Conservation (phyloP, 78 protist species). For the Dictyostelium purpureum region DNA sequence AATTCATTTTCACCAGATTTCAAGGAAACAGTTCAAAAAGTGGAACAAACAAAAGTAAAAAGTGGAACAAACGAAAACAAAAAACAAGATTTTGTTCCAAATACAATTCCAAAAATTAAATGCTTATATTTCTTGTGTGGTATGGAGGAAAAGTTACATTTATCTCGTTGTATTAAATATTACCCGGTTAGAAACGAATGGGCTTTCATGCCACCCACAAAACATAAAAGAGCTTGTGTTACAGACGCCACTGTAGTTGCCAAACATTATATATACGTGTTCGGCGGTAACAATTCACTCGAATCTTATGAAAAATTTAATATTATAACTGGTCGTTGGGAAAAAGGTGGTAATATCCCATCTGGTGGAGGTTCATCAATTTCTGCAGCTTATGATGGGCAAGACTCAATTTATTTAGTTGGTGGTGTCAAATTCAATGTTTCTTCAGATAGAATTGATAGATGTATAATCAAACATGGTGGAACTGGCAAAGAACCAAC, state of each 20-base stretch:
- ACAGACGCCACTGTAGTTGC: not conserved
- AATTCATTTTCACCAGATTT: not conserved
- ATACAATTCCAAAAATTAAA: not conserved
- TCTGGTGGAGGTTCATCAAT: conserved; percentile 18
- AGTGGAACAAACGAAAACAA: not conserved
- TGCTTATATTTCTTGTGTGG: not conserved
- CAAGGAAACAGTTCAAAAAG: not conserved
- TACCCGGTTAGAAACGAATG: not conserved
- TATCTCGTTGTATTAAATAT: not conserved
- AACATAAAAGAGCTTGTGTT: not conserved
- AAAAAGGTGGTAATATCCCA: conserved; percentile 1
- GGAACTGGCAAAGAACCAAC: not conserved
- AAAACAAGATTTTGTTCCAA: not conserved
- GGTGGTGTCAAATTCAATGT: conserved; percentile 28
- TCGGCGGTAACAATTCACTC: conserved; percentile 49
- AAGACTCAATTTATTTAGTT: conserved; percentile 3
- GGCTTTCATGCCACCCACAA: not conserved
- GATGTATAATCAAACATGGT: not conserved
- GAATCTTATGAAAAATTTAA: conserved; percentile 29
- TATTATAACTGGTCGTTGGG: conserved; percentile 6
- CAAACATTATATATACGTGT: not conserved
- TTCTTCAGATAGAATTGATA: conserved; percentile 11
- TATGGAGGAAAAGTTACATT: not conserved
- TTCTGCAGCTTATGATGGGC: not conserved
- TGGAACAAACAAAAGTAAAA: too few relatives aligned